Evolutionary conservation across 495 filamentous ascomycete species (phyloP).

Genomic region (Articulospora tetracladia): DNA sequence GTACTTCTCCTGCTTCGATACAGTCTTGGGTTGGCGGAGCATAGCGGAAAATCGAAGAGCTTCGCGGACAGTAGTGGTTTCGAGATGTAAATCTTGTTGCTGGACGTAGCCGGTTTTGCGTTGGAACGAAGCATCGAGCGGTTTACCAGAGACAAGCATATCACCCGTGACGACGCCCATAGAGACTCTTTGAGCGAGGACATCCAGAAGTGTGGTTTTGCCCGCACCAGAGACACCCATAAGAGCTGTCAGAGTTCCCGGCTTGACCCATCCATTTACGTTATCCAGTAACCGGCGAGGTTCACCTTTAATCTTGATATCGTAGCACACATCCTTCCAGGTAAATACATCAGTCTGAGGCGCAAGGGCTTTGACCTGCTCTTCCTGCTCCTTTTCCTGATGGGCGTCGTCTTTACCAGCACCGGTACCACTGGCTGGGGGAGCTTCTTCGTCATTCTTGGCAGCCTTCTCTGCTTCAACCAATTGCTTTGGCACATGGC

Average conservation of each 20-base stretch:
- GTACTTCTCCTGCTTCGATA: constrained; percentile 68
- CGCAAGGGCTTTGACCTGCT: constrained; percentile 44
- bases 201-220: constrained; percentile 71
- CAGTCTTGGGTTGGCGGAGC: constrained; percentile 73
- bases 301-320: constrained; percentile 82
- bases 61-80: constrained; percentile 82
- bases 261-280: constrained; percentile 88
- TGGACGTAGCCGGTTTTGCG: constrained; percentile 95
- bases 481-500: constrained; percentile 59
- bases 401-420: constrained; percentile 23
- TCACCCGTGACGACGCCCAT: constrained; percentile 85
- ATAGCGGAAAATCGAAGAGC: constrained; percentile 80
- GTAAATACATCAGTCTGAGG: constrained; percentile 73
- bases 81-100: constrained; percentile 89
- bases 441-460: constrained; percentile 37
- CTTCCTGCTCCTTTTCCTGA: constrained; percentile 42
- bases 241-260: constrained; percentile 83
- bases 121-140: constrained; percentile 77
- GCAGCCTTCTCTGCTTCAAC: constrained; percentile 45
- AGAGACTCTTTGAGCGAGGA: constrained; percentile 72
- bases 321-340: constrained; percentile 83
- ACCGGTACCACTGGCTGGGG: constrained; percentile 31
- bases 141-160: constrained; percentile 78
- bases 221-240: constrained; percentile 77
- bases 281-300: constrained; percentile 73